Base-by-base conservation (phyloP, 768 basidiomycete genomes). In the Serendipita vermifera region DNA sequence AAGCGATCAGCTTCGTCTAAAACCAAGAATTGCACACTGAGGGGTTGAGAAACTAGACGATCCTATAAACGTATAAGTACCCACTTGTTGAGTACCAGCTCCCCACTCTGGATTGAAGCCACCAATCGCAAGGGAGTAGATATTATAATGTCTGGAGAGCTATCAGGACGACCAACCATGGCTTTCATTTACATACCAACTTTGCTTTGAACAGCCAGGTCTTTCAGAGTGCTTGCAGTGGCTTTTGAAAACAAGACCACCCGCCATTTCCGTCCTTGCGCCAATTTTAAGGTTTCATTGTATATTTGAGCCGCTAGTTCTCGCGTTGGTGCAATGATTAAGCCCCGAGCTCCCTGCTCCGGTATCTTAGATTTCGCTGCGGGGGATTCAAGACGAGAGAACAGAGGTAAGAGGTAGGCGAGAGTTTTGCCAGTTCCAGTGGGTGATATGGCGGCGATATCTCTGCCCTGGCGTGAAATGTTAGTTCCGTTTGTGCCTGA, bases 351-450 rank as follows among this genome's bases (percentile, higher is more conserved):
- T 56, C 87, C 91, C 29, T 64, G 67, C 15, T 78, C 79, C 31
- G 66, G 60, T 15, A 75, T 69, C 55, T 75, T 74, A 33, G 72
- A 65, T 56, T 73, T 76, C 29, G 80, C 70, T 6, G 74, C 66
- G 4, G 87, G 87, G 3, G 73, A 67, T 13, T 69, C 70, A 4
- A 90, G 69, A 15, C 72, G 68, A 9, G 80, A 72, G 58, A 98
- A 77, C 22, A 90, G 74, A 0, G 96, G 93, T 14, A 96, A 70
- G 13, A 96, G 74, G 68, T 97, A 99, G 0, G 92, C 80, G 4
- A 97, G 74, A 0, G 96, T 99, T 73, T 99, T 99, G 58, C 96
- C 96, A 7, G 89, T 93, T 51, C 96, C 96, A 3, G 96, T 99
- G 0, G 96, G 96, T 0, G 96, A 96, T 17, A 98, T 86, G 27